Evolutionary conservation across 1,284 basidiomycete species (phyloP), one percentile per base, ranked within the genome.

Genomic region (Meripilus lineatus): DNA sequence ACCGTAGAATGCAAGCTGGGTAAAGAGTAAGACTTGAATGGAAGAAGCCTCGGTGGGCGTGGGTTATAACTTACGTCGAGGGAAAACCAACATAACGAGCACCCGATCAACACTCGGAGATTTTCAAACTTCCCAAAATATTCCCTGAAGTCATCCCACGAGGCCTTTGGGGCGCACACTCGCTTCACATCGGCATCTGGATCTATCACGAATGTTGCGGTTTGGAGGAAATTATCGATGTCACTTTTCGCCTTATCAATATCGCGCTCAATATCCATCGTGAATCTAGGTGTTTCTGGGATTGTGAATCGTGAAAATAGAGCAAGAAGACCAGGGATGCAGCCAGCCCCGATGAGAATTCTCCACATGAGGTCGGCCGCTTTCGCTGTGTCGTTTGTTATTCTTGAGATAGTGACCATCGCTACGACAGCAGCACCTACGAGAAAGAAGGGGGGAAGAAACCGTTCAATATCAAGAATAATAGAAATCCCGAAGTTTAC

Each of bases 261-360:
- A 65, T 92, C 89, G 44, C 87, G 80, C 67, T 91, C 86, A 54
- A 93, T 77, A 66, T 92, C 89, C 84, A 92, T 89, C 45, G 89
- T 93, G 75, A 87, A 93, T 52, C 89, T 85, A 26, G 89, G 79
- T 0, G 84, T 86, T 62, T 88, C 84, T 10, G 83, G 83, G 50
- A 88, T 83, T n/a, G 81, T 85, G 11, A 88, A 72, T 52, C 85
- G 83, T 74, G 83, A 84, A 68, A 84, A 87, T 34, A 88, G 74
- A 4, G 83, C 83, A 40, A 83, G 59, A 21, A 68, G 67, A 38
- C 74, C 83, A 2, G 85, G 85, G 15, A 88, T 69, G 38, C 80
- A 79, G 34, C 83, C 83, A 33, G 87, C 68, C 52, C 82, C 82
- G 58, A 86, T 80, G 55, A 85, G 71, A 28, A 85, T 67, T 53